phyloP scores from a whole-genome alignment of 2,329 filamentous ascomycete species.

The Atkinsonella texensis region DNA sequence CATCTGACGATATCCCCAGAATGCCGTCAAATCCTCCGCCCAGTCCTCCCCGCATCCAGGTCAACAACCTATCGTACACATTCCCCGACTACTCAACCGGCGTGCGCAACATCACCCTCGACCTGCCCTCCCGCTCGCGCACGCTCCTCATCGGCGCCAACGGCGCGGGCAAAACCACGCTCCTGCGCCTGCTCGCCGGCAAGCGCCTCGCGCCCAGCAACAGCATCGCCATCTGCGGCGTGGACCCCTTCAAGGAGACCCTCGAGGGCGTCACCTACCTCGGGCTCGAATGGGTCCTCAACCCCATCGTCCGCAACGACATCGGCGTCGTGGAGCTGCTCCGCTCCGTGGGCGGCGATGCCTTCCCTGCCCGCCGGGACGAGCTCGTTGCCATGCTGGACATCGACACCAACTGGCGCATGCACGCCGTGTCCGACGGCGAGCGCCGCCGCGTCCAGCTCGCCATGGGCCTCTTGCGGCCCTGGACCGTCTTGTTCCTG shows the following conservation, averaged over 20 bases:
- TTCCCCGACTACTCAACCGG: conserved; percentile 82
- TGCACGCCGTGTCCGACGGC: conserved; percentile 91
- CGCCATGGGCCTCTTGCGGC: conserved; percentile 85
- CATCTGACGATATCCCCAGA: not conserved
- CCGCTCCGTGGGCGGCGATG: conserved; percentile 72
- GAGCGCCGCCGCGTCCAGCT: conserved; percentile 86
- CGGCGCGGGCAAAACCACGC: conserved; percentile 92
- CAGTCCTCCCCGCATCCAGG: conserved; percentile 50
- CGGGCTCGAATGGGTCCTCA: conserved; percentile 94
- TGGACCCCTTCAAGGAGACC: conserved; percentile 83
- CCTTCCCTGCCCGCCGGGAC: conserved; percentile 70
- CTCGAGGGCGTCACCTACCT: conserved; percentile 95
- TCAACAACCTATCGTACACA: conserved; percentile 69
- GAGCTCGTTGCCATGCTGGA: conserved; percentile 82
- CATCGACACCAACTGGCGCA: conserved; percentile 83
- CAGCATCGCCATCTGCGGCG: conserved; percentile 65
- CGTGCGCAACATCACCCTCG: conserved; percentile 58
- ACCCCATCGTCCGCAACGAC: conserved; percentile 89
- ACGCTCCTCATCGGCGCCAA: conserved; percentile 93
- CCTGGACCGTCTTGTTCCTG: conserved; percentile 81
- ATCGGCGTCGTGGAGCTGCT: conserved; percentile 85
- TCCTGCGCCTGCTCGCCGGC: conserved; percentile 85
- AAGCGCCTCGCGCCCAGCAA: conserved; percentile 77
- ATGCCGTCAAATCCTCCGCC: not conserved
- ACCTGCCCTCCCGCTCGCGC: conserved; percentile 70